Evolutionary conservation across 495 filamentous ascomycete species (phyloP), one percentile per base, ranked within the genome.

Genomic region (Aspergillus ostianus): DNA sequence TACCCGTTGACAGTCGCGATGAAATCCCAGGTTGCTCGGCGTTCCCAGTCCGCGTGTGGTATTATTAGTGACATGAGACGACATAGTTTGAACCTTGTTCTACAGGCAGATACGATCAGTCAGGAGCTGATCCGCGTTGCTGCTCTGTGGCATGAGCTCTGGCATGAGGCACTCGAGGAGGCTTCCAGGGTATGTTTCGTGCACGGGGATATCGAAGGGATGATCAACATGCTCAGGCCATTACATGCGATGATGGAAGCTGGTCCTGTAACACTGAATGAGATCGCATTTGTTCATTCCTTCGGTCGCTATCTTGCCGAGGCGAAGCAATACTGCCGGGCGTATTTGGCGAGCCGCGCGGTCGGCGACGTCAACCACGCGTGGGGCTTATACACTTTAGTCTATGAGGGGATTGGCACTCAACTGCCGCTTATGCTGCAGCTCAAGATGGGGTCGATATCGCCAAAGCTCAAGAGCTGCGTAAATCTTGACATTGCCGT

Each of bases 61-160:
- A 95, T 99, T 67, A 97, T 99, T 93, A 92, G 97, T 55, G 94
- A 87, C 64, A 95, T 99, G 92, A 88, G 92, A 13, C 87, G 93
- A 57, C 94, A 99, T 67, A 97, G 91, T 64, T 85, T 89, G 17
- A 90, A 83, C 61, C 82, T 99, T 5, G 95, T 98, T 12, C 91
- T 96, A 65, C 95, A 99, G 70, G 94, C 94, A 12, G 93, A 96
- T 65, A 76, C 92, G 50, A 92, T 99, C 8, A 97, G 92, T 66
- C 87, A 90, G 53, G 94, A 99, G 72, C 82, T 99, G 23, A 97
- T 99, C 67, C 86, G 94, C 53, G 93, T 98, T 57, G 94, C 95
- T 0, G 95, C 98, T 1, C 67, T 98, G 23, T 99, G 94, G 94
- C 95, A 99, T 70, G 94, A 99, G 66, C 87, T 93, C 48, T 99